Evolutionary conservation across 2,329 filamentous ascomycete genomes (phyloP).

Genomic region (Trichoderma harzianum): DNA sequence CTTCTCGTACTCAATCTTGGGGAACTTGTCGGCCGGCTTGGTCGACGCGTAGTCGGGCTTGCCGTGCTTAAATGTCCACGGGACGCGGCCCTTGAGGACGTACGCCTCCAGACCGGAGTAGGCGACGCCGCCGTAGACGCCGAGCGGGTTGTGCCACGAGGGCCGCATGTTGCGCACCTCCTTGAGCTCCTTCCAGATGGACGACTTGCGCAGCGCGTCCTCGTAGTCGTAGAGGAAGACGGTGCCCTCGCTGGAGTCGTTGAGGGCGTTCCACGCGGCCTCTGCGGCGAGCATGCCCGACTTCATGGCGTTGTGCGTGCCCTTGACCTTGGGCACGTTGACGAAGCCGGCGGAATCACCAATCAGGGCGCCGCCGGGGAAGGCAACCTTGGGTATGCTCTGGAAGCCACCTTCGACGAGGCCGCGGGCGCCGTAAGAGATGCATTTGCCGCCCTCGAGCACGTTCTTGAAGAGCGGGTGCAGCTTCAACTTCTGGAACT

Average conservation of each 20-base stretch:
- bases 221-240: conserved; percentile 96
- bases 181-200: conserved; percentile 90
- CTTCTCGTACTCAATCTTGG: conserved; percentile 95
- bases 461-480: conserved; percentile 85
- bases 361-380: conserved; percentile 91
- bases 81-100: conserved; percentile 76
- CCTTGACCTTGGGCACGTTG: conserved; percentile 98
- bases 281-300: conserved; percentile 96
- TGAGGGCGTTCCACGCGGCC: conserved; percentile 76
- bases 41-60: conserved; percentile 74
- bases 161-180: conserved; percentile 97
- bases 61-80: conserved; percentile 91
- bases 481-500: conserved; percentile 98
- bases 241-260: conserved; percentile 55
- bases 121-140: conserved; percentile 81
- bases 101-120: conserved; percentile 94
- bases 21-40: conserved; percentile 71
- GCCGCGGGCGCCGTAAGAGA: conserved; percentile 90
- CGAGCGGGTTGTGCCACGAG: conserved; percentile 84
- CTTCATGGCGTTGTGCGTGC: conserved; percentile 96
- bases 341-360: conserved; percentile 95
- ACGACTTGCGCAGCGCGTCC: conserved; percentile 76
- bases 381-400: conserved; percentile 94
- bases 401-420: conserved; percentile 95
- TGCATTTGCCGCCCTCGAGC: conserved; percentile 94